Evolutionary conservation across 495 filamentous ascomycete genomes (phyloP), one percentile per base, ranked within the genome.

Genomic region (Penicillium angulare): DNA sequence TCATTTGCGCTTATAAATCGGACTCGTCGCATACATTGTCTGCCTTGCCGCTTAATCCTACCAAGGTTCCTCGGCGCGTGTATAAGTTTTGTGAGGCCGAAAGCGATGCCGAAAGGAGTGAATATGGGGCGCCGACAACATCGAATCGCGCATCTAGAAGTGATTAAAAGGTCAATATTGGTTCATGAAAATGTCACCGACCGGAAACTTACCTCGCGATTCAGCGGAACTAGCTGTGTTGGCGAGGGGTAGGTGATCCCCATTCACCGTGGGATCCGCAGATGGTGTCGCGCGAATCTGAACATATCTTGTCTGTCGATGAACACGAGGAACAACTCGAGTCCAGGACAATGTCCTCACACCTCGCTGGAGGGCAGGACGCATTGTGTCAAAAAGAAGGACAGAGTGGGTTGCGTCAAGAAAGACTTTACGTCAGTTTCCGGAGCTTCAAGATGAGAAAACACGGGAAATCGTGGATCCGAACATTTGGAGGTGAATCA

Each of bases 81-180:
- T 91, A 96, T 18, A 98, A 79, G 54, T 89, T 85, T 56, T 96
- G 92, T 23, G 93, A 97, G 20, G 93, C 87, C 34, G 93, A 95
- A 29, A 98, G 80, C 7, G 86, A 86, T 49, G 96, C 89, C 18
- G 91, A 95, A 59, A 98, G 87, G 38, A 98, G 80, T 27, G 95
- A 96, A 64, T 88, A 92, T 3, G 91, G 89, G 17, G 88, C 77
- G 41, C 91, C 93, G 53, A 97, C 71, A 24, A 97, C 89, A 63
- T 97, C 90, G 65, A 98, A 98, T 47, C 83, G 84, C 16, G 92
- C 93, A 84, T 97, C 93, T 96, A 52, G 10, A 22, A n/a, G 22
- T 5, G 18, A 41, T 13, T 4, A 33, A 41, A 24, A 3, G 18
- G 16, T 47, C 17, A 46, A 47, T 55, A 3, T 46, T 41, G 35